Base-by-base conservation (phyloP, 23 red algal genomes). In the Cyanidium caldarium region DNA sequence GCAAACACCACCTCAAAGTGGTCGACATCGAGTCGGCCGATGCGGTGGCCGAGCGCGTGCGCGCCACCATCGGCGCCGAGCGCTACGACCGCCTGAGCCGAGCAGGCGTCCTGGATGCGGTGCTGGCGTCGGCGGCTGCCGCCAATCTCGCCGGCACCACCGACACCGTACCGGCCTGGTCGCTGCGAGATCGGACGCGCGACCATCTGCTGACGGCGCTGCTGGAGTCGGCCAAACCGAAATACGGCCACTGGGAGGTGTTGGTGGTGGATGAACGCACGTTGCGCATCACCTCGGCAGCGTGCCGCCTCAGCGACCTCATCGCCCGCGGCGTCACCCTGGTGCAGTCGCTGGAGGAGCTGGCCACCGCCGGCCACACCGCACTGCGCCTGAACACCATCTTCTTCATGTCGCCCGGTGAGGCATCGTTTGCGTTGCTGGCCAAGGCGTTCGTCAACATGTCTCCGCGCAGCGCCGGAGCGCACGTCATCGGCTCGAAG, bases 251-350 rank as follows among this genome's bases (percentile, higher is more conserved):
- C 42, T 72, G 68, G 68, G 46, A 72, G 20, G 40, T 40, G 33
- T 34, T 72, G 19, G 68, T 72, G 1, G n/a, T 72, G 1, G 68
- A 72, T 43, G 46, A 36, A 44, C 68, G 68, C 33, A 33, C 28
- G 1, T 2, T 40, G 2, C 68, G 40, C 2, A 72, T 72, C 34
- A 3, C 38, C 2, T 40, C 68, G 2, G 68, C 68, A 35, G 68
- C 40, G 2, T 72, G 68, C 34, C 33, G 68, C 34, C 34, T 72
- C 17, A 42, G 31, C 2, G 68, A 72, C n/a, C 34, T 72, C 16
- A 40, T 40, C 33, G 42, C 26, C 3, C 3, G 40, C 31, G 68
- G 68, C 2, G 38, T 72, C 35, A 72, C 31, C 33, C 5, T 20
- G 35, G 35, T 72, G 2, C 28, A 72, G 34, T 72, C 68, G 2